Conservation (phyloP, 371 early-diverging fungal species). For the Syncephalastrum contaminatum region DNA sequence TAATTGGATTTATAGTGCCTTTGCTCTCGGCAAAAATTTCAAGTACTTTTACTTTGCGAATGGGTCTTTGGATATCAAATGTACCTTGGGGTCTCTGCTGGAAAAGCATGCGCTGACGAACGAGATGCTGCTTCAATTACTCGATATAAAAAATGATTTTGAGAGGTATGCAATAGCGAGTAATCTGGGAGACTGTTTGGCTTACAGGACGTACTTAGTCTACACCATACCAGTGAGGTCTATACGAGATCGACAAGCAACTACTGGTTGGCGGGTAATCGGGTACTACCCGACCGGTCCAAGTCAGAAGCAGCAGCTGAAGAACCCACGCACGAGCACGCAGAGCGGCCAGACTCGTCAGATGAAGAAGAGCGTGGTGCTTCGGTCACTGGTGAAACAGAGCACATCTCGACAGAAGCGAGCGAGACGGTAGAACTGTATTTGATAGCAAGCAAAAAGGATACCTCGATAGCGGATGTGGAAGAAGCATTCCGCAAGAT, state of each 20-base stretch:
- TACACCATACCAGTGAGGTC: slow-evolving; percentile 53
- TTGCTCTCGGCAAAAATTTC: slow-evolving; percentile 36
- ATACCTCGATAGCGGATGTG: slow-evolving; percentile 57
- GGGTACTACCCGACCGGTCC: slow-evolving; percentile 32
- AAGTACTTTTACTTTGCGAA: slow-evolving; percentile 48
- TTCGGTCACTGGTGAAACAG: background rate
- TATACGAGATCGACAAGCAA: slow-evolving; percentile 62
- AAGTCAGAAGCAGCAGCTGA: background rate
- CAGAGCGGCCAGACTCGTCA: slow-evolving; percentile 14
- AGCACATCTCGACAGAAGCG: too few relatives aligned
- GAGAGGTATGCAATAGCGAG: slow-evolving; percentile 25
- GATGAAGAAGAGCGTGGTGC: slow-evolving; percentile 13
- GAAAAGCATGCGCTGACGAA: slow-evolving; percentile 30
- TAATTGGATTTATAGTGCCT: slow-evolving; percentile 8
- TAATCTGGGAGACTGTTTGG: background rate
- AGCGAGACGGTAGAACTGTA: slow-evolving; percentile 49
- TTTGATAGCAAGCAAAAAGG: slow-evolving; percentile 61
- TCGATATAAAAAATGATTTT: slow-evolving; percentile 59
- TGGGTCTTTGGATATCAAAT: slow-evolving; percentile 37
- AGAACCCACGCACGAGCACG: slow-evolving; percentile 12
- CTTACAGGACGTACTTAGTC: slow-evolving; percentile 10
- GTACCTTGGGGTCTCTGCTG: slow-evolving; percentile 20
- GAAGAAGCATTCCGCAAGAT: slow-evolving; percentile 27
- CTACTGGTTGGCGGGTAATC: slow-evolving; percentile 62
- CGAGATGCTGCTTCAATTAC: slow-evolving; percentile 46